Conservation (phyloP, 2,329 filamentous ascomycete species). For the Rasamsonia emersonii region DNA sequence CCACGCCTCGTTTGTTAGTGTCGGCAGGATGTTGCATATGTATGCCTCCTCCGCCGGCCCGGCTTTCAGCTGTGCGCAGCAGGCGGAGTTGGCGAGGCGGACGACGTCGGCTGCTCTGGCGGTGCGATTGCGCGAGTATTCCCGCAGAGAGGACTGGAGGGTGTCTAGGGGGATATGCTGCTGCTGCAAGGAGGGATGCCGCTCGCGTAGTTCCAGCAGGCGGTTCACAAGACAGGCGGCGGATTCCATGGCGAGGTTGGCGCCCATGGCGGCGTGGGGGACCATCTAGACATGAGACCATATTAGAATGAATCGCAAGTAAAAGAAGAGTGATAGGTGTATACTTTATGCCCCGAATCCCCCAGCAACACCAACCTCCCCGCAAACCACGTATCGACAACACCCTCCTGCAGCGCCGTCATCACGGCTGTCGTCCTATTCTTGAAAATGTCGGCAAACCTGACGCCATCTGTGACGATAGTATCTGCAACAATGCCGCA, state of each 20-base stretch:
- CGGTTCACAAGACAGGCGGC: constrained; percentile 3
- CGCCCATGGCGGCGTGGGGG: constrained; percentile 5
- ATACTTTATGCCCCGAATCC: constrained; percentile 3
- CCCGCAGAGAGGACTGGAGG: neutral
- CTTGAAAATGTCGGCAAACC: constrained; percentile 2
- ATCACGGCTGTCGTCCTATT: constrained; percentile 5
- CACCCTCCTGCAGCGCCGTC: constrained; percentile 1
- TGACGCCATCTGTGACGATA: neutral
- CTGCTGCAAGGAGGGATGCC: neutral
- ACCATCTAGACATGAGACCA: neutral
- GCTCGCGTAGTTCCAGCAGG: neutral
- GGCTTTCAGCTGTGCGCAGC: constrained; percentile 1
- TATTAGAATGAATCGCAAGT: neutral
- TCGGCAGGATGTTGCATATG: neutral
- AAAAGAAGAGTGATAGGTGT: no score
- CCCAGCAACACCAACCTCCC: neutral
- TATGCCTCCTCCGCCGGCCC: neutral
- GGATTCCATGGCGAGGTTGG: constrained; percentile 3
- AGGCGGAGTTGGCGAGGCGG: constrained; percentile 1
- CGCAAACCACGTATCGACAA: constrained; percentile 1
- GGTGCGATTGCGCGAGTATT: neutral
- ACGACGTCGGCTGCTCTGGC: neutral
- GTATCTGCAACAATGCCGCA: constrained; percentile 1
- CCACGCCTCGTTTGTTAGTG: neutral
- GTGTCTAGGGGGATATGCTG: neutral